phyloP scores from a whole-genome alignment of 495 filamentous ascomycete species.

The Letharia lupina region DNA sequence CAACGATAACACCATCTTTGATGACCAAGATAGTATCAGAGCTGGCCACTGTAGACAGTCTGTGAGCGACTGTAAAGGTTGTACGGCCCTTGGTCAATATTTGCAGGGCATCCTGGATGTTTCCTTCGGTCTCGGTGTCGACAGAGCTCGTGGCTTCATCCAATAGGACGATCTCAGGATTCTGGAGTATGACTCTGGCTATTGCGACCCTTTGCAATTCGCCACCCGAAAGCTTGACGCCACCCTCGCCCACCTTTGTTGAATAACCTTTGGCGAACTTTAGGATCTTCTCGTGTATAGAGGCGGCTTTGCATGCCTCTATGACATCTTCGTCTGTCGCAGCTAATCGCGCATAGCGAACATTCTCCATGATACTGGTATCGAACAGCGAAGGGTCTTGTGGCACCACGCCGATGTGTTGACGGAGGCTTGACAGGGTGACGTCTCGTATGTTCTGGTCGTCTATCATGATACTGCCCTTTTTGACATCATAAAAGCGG shows the following conservation, averaged over 20 bases:
- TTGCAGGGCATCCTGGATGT: slow-evolving; percentile 42
- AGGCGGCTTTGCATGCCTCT: slow-evolving; percentile 22
- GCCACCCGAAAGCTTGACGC: slow-evolving; percentile 53
- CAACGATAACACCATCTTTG: slow-evolving; percentile 29
- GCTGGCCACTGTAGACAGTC: slow-evolving; percentile 34
- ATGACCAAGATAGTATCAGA: slow-evolving; percentile 37
- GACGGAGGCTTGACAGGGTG: slow-evolving; percentile 45
- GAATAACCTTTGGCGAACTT: slow-evolving; percentile 30
- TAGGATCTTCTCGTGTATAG: slow-evolving; percentile 26
- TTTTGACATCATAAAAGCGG: slow-evolving; percentile 40
- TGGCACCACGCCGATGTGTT: slow-evolving; percentile 51
- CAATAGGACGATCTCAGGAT: slow-evolving; percentile 50
- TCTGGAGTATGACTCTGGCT: slow-evolving; percentile 48
- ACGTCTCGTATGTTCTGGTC: slow-evolving; percentile 42
- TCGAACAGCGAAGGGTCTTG: slow-evolving; percentile 55
- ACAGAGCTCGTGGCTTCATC: slow-evolving; percentile 54
- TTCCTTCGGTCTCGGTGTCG: slow-evolving; percentile 47
- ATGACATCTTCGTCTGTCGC: slow-evolving; percentile 28
- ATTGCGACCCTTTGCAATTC: slow-evolving; percentile 54
- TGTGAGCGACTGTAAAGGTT: slow-evolving; percentile 37
- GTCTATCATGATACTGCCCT: slow-evolving; percentile 46
- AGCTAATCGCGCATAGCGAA: slow-evolving; percentile 38
- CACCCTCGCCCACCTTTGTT: slow-evolving; percentile 45
- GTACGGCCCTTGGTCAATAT: slow-evolving; percentile 32
- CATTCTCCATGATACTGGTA: slow-evolving; percentile 40